Base-by-base conservation (phyloP, 129 eudicot species). In the Deinandra increscens region DNA sequence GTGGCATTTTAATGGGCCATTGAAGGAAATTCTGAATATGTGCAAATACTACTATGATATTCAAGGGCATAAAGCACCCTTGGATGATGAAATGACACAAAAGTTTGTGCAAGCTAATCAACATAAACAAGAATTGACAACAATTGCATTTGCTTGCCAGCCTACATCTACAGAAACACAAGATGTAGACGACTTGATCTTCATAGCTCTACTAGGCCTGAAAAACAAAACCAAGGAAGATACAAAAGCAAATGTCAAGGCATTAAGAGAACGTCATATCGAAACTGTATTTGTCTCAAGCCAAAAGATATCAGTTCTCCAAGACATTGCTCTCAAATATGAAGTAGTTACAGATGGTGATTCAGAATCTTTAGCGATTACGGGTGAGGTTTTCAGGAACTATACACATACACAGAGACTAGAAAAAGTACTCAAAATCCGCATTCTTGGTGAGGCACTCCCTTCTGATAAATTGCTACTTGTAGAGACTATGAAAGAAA, bases 21-120 rank as follows among this genome's bases (percentile, higher is more conserved):
- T 79, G 45, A 34, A 26, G 0, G 44, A 54, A 6, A 68, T 77
- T 20, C 20, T 77, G 36, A 9, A 11, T 13, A 51, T 42, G 71
- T 81, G 85, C 73, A 49, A 76, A 6, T 46, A 46, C 64, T 81
- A 77, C 76, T 81, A 67, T 68, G 50, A 72, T 69, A 23, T 4
- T 20, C 18, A 53, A 36, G 85, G 85, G 64, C 23, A 67, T 4
- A 68, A 38, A 54, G 39, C 20, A 45, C 20, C 19, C 15, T 59
- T 81, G 9, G 73, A 77, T 60, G 66, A 20, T 37, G 10, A 17
- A 34, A 36, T 41, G 14, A 81, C 5, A 68, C 22, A 4, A 9
- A 8, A 0, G 0, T 36, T 81, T 60, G 64, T 53, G 3, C 59
- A 51, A 31, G 43, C 5, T 36, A 38, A 42, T 12, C 7, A 6